phyloP scores from a whole-genome alignment of 805 yeast genomes.

The Candida insectalens region DNA sequence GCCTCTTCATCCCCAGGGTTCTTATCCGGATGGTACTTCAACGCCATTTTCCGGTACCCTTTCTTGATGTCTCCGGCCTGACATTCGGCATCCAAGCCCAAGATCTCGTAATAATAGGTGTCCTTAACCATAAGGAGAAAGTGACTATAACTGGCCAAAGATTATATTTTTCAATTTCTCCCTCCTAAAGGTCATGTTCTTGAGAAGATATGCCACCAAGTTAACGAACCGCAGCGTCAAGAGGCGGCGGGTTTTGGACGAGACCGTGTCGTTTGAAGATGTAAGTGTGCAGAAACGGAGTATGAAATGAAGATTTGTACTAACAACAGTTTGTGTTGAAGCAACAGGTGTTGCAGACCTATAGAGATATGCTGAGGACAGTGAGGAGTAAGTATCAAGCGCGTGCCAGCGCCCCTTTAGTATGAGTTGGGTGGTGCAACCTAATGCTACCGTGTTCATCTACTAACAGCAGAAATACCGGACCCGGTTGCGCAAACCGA shows the following conservation, averaged over 20 bases:
- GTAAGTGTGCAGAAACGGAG: conserved; percentile 2
- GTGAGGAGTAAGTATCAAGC: conserved; percentile 18
- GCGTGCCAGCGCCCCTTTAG: no score
- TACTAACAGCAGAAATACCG: conserved; percentile 13
- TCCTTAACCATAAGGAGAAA: conserved; percentile 56
- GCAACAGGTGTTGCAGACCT: conserved; percentile 19
- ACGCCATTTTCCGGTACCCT: conserved; percentile 70
- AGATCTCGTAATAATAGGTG: conserved; percentile 59
- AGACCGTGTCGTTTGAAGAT: conserved; percentile 6
- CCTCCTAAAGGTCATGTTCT: neutral
- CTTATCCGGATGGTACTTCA: conserved; percentile 73
- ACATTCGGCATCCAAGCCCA: conserved; percentile 50
- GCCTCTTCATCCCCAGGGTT: conserved; percentile 71
- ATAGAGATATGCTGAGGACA: conserved; percentile 23
- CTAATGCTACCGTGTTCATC: neutral
- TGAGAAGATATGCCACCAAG: neutral
- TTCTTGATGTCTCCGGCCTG: conserved; percentile 62
- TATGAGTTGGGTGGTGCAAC: neutral
- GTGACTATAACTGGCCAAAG: neutral
- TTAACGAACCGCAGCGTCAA: conserved; percentile 1
- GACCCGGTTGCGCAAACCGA: conserved; percentile 15
- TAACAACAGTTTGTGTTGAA: conserved; percentile 19
- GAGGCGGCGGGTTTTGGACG: conserved; percentile 4
- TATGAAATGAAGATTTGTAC: neutral
- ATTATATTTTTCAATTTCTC: neutral